Evolutionary conservation across 305 asterid species (phyloP).

Genomic region (Euphrasia arctica): DNA sequence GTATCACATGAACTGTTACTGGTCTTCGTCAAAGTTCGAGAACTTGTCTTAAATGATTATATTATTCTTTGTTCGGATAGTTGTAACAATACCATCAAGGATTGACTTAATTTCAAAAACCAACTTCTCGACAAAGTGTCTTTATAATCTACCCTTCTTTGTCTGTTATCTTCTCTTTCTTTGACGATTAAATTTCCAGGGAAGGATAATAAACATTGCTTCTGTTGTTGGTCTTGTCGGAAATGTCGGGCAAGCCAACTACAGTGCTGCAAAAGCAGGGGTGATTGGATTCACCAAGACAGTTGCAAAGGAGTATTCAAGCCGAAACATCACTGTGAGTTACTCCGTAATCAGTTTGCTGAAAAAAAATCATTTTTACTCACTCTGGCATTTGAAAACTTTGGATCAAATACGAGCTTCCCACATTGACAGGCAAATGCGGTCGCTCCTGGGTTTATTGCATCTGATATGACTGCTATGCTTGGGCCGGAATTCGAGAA

Average conservation of each 20-base stretch:
- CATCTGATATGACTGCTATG: slow-evolving; percentile 90
- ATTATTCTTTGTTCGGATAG: background rate
- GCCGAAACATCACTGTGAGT: slow-evolving; percentile 74
- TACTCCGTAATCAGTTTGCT: slow-evolving; percentile 23
- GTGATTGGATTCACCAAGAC: slow-evolving; percentile 92
- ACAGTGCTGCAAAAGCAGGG: slow-evolving; percentile 98
- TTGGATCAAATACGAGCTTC: slow-evolving; percentile 14
- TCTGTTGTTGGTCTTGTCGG: slow-evolving; percentile 98
- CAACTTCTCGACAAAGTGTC: background rate
- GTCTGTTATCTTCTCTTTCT: background rate
- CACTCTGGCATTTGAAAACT: slow-evolving; percentile 16
- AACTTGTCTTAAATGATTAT: background rate
- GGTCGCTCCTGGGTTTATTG: slow-evolving; percentile 94
- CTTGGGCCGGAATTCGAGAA: slow-evolving; percentile 78
- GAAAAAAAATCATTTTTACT: slow-evolving; percentile 2
- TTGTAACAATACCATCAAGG: background rate
- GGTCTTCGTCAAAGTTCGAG: background rate
- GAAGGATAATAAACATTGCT: slow-evolving; percentile 88
- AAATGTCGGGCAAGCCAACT: slow-evolving; percentile 95
- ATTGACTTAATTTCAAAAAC: background rate
- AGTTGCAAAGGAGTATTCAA: slow-evolving; percentile 94
- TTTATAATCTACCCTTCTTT: background rate
- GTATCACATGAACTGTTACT: too few species aligned
- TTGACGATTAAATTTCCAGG: slow-evolving; percentile 44
- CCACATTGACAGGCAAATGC: slow-evolving; percentile 67